A percentile compares a stretch with the other conserved stretches of the same genome.
Conservation (phyloP, 345 rosid genomes). For the Citrus australasica region DNA sequence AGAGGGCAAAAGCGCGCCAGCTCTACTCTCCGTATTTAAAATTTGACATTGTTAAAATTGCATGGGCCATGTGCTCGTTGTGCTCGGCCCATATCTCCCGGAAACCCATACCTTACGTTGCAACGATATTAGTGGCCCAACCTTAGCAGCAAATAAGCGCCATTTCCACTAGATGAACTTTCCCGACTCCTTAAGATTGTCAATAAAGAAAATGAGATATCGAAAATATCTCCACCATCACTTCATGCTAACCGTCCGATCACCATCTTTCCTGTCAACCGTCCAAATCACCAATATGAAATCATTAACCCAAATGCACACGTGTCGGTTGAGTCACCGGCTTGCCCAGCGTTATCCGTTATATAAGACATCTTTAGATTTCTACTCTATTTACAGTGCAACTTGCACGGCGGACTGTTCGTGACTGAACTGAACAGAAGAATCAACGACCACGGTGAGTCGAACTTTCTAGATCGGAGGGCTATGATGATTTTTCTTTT, state of each 20-base stretch:
- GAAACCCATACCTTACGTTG: neutral
- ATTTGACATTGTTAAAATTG: neutral
- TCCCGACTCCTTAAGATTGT: no score
- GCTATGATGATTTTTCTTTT: neutral
- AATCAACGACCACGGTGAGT: neutral
- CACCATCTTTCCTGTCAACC: neutral
- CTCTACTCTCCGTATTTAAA: neutral
- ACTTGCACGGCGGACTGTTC: no score
- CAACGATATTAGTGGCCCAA: neutral
- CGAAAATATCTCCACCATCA: neutral
- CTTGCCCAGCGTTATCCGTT: neutral
- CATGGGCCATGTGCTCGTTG: neutral
- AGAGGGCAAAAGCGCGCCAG: conserved; percentile 24
- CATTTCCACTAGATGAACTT: neutral
- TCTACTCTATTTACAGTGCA: no score
- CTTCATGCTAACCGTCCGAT: conserved; percentile 1
- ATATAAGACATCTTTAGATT: neutral
- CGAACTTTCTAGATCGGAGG: neutral
- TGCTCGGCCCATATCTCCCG: neutral
- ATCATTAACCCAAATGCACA: neutral
- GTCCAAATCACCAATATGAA: neutral
- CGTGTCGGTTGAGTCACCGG: neutral
- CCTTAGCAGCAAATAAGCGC: no score
- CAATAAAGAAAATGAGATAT: neutral
- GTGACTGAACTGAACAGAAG: neutral